Base-by-base conservation (phyloP, 2,329 filamentous ascomycete species). In the Venturiaceae sp. region DNA sequence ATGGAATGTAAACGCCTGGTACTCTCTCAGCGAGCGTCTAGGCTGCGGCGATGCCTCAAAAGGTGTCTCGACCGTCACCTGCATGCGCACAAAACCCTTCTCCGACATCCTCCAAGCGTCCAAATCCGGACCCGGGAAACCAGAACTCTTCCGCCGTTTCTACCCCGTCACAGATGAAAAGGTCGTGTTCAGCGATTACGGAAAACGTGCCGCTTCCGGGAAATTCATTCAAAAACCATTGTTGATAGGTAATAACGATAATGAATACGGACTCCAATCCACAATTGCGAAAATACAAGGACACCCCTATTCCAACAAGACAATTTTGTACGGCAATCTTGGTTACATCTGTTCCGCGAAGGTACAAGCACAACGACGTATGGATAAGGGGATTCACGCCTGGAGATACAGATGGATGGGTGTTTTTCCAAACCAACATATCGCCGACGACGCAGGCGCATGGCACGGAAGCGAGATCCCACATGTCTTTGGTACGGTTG, bases 51-150 rank as follows among this genome's bases (percentile, higher is more conserved):
- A 30, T 3, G 30, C 23, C 6, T 26, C 34, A 13, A 44, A 21
- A 19, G 57, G 50, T 3, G 32, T 58, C 3, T 60, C 58, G 14
- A 47, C 46, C 14, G 37, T 66, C 5, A 36, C 34, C 1, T 68
- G 66, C 50, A 66, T 66, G 65, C 62, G 63, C 33, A 47, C 37
- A 13, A 53, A 61, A 54, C 64, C 60, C 36, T 58, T 64, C 36
- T 19, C 60, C n/a, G 58, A 64, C 26, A 63, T 63, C 28, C 61
- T 64, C 19, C 63, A 62, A 3, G 63, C 63, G 16, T 64, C 61
- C 34, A 61, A 61, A 2, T 63, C 64, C 16, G 28, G 37, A 52
- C 39, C 28, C 2, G 23, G 26, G 2, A 41, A 23, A 34, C 23
- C 44, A 8, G 44, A 39, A n/a, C 5, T 39, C 14, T 26, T 34